Conservation (phyloP, 108 stramenopile genomes). For the Nannochloropsis gaditana region DNA sequence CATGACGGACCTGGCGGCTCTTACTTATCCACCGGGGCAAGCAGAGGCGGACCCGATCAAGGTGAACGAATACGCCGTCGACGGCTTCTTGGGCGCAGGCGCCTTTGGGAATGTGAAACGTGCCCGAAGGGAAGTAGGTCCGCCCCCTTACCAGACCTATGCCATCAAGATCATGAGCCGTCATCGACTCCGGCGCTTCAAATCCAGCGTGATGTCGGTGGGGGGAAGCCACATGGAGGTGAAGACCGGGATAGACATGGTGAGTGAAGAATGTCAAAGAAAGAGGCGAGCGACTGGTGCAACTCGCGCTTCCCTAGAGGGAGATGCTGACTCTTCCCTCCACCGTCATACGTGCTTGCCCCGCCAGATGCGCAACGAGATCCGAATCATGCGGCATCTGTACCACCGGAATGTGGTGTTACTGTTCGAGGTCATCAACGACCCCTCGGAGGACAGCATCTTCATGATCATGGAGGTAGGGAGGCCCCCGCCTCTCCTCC, state of each 20-base stretch:
- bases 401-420: constrained; percentile 45
- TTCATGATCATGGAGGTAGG: not conserved
- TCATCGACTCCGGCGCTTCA: constrained; percentile 33
- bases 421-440: constrained; percentile 43
- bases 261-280: not conserved
- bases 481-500: not conserved
- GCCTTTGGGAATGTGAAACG: not conserved
- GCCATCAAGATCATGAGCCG: constrained; percentile 48
- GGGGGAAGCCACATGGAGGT: constrained; percentile 34
- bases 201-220: constrained; percentile 33
- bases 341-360: not conserved
- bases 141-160: constrained; percentile 28
- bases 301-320: not conserved
- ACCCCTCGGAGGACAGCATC: not conserved
- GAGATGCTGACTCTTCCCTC: not conserved
- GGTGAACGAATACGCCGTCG: not conserved
- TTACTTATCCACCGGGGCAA: not conserved
- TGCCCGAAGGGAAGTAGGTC: constrained; percentile 18
- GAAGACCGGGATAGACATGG: constrained; percentile 33
- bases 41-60: not conserved
- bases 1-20: not conserved
- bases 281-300: not conserved
- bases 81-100: not conserved
- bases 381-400: constrained; percentile 39
- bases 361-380: constrained; percentile 33